A percentile compares a stretch with the other conserved stretches of the same genome.
Evolutionary conservation across 768 basidiomycete genomes (phyloP).

Genomic region (Coprinopsis sp.): DNA sequence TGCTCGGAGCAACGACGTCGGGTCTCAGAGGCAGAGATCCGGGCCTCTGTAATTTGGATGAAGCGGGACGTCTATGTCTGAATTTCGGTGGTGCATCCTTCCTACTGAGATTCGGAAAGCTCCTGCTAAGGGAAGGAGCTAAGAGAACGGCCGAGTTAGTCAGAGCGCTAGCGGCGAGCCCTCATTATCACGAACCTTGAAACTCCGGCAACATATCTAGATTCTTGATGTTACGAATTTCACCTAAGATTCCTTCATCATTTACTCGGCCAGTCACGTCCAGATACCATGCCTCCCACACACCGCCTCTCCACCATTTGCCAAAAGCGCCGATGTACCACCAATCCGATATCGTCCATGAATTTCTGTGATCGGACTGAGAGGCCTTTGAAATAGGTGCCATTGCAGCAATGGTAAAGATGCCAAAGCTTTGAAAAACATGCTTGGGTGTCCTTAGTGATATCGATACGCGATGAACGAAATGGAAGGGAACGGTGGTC

Average conservation of each 20-base stretch:
- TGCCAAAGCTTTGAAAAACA: constrained; percentile 78
- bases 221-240: constrained; percentile 71
- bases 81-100: constrained; percentile 53
- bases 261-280: constrained; percentile 59
- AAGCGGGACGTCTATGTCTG: constrained; percentile 52
- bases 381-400: constrained; percentile 47
- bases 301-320: constrained; percentile 83
- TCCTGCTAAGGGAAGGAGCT: too few relatives aligned
- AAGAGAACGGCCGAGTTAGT: constrained; percentile 48
- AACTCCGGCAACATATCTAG: constrained; percentile 66
- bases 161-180: too few relatives aligned
- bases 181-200: constrained; percentile 59
- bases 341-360: constrained; percentile 60
- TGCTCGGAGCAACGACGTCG: too few relatives aligned
- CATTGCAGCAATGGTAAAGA: constrained; percentile 84
- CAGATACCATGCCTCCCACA: constrained; percentile 77
- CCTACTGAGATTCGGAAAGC: constrained; percentile 37
- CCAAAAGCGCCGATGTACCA: constrained; percentile 93
- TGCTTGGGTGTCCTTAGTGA: constrained; percentile 89
- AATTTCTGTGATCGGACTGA: constrained; percentile 37
- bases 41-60: constrained; percentile 67
- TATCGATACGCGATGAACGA: constrained; percentile 88
- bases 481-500: constrained; percentile 60
- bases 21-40: constrained; percentile 72
- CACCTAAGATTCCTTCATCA: constrained; percentile 70